Evolutionary conservation across 306 rosid species (phyloP).

Genomic region (Cucumis sativus): DNA sequence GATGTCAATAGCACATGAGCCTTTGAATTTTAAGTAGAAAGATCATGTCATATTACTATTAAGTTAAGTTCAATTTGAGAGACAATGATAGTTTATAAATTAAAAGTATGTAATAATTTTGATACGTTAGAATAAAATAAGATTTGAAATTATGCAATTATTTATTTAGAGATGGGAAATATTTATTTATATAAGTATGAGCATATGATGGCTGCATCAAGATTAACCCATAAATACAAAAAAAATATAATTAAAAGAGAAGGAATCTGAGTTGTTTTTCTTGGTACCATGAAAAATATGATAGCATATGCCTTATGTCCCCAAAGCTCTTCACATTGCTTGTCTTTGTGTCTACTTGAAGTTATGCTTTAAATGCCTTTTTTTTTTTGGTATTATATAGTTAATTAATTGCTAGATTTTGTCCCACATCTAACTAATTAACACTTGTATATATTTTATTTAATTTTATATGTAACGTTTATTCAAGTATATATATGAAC

Average conservation of each 20-base stretch:
- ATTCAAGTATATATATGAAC: neutral
- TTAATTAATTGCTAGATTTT: conserved; percentile 18
- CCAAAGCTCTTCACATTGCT: conserved; percentile 41
- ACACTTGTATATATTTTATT: neutral
- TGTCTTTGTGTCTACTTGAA: conserved; percentile 17
- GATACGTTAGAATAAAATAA: too few species aligned
- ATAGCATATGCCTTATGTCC: conserved; percentile 41
- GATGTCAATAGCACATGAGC: too few species aligned
- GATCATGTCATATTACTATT: too few species aligned
- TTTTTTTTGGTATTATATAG: conserved; percentile 4
- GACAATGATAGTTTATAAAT: too few species aligned
- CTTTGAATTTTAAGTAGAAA: too few species aligned
- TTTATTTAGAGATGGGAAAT: too few species aligned
- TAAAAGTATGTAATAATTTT: too few species aligned
- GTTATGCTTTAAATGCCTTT: neutral
- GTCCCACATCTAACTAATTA: conserved; percentile 20
- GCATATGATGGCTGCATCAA: conserved; percentile 21
- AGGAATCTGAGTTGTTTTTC: conserved; percentile 45
- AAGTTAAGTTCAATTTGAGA: too few species aligned
- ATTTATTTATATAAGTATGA: neutral
- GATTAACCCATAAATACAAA: conserved; percentile 25
- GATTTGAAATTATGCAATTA: too few species aligned
- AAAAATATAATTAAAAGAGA: neutral
- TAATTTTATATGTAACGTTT: neutral
- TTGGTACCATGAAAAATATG: conserved; percentile 27